phyloP scores from a whole-genome alignment of 106 monocot species.

The Phalaenopsis equestris region DNA sequence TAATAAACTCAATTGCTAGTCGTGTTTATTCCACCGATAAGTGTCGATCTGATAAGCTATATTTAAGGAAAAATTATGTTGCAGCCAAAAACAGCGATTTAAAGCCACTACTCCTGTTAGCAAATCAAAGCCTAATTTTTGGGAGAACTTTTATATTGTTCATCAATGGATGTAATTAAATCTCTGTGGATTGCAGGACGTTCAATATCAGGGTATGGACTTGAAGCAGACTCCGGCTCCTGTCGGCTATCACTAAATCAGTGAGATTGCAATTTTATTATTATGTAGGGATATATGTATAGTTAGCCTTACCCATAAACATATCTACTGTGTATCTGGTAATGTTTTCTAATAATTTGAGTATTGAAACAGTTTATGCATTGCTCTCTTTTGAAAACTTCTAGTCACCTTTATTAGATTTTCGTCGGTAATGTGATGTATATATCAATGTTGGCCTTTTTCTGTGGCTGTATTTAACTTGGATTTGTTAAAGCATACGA shows the following conservation, averaged over 20 bases:
- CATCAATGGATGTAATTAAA: neutral
- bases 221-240: conserved; percentile 26
- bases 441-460: neutral
- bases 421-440: neutral
- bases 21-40: no score
- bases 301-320: neutral
- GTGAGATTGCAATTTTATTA: neutral
- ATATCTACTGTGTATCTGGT: neutral
- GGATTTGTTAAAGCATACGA: no score
- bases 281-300: neutral
- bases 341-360: neutral
- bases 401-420: neutral
- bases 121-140: no score
- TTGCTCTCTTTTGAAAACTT: neutral
- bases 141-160: no score
- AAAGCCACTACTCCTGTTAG: no score
- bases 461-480: no score
- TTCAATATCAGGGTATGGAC: conserved; percentile 23
- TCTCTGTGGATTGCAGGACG: conserved; percentile 14
- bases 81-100: no score
- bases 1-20: no score
- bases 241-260: conserved; percentile 17
- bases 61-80: no score
- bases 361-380: neutral
- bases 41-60: no score